phyloP scores from a whole-genome alignment of 768 basidiomycete genomes.

The Hygrophoropsis aurantiaca region DNA sequence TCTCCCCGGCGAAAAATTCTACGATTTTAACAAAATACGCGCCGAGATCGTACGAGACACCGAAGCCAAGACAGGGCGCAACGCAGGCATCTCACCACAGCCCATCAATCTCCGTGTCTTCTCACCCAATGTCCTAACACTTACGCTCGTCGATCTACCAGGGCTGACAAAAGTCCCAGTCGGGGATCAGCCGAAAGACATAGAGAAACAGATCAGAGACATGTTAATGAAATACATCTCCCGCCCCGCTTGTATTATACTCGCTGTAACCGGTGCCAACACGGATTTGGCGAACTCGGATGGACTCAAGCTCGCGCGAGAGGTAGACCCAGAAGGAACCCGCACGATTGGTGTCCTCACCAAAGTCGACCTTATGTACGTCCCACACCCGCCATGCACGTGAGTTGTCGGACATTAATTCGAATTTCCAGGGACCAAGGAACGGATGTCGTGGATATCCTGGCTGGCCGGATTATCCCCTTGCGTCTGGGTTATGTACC shows the following conservation, averaged over 20 bases:
- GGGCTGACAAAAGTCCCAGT: slow-evolving; percentile 95
- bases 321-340: slow-evolving; percentile 95
- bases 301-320: slow-evolving; percentile 92
- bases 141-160: slow-evolving; percentile 96
- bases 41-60: slow-evolving; percentile 97
- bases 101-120: slow-evolving; percentile 98
- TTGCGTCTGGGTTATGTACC: slow-evolving; percentile 96
- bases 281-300: slow-evolving; percentile 98
- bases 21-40: slow-evolving; percentile 95
- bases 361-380: slow-evolving; percentile 97
- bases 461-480: slow-evolving; percentile 95
- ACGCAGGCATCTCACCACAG: slow-evolving; percentile 95
- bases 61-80: slow-evolving; percentile 97
- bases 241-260: slow-evolving; percentile 92
- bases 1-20: slow-evolving; percentile 95
- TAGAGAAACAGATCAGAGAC: slow-evolving; percentile 95
- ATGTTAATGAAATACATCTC: slow-evolving; percentile 96
- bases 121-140: slow-evolving; percentile 95
- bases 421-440: slow-evolving; percentile 76
- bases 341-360: slow-evolving; percentile 98
- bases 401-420: slow-evolving; percentile 5
- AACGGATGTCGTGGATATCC: slow-evolving; percentile 98
- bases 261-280: slow-evolving; percentile 95
- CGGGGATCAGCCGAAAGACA: slow-evolving; percentile 95
- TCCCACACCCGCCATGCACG: slow-evolving; percentile 12